Percentiles rank a stretch among this genome's conserved stretches.
Evolutionary conservation across 2,329 filamentous ascomycete species (phyloP).

Genomic region (Parastagonospora nodorum): DNA sequence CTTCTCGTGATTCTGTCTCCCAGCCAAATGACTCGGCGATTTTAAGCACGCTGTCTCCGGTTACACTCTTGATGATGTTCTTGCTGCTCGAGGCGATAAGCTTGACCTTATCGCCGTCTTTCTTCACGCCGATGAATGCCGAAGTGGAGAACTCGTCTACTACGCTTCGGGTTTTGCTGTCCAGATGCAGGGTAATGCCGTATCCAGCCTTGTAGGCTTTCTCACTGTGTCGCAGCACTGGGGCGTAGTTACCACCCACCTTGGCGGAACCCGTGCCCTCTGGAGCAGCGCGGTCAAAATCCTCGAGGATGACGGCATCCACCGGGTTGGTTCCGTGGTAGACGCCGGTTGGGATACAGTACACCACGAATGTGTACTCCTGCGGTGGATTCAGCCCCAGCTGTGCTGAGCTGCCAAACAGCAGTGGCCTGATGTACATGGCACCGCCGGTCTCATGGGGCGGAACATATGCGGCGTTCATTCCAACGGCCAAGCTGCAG

Average conservation of each 20-base stretch:
- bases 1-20: constrained; percentile 76
- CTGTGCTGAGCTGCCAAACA: constrained; percentile 88
- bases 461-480: constrained; percentile 90
- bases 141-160: constrained; percentile 96
- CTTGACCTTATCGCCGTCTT: constrained; percentile 65
- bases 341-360: constrained; percentile 87
- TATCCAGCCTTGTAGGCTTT: constrained; percentile 77
- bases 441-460: constrained; percentile 87
- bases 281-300: constrained; percentile 92
- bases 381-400: constrained; percentile 85
- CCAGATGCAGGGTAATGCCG: constrained; percentile 93
- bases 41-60: constrained; percentile 75
- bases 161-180: constrained; percentile 80
- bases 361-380: constrained; percentile 90
- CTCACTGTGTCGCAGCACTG: constrained; percentile 86
- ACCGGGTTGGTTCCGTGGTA: constrained; percentile 91
- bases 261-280: constrained; percentile 91
- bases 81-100: constrained; percentile 86
- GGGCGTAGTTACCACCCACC: constrained; percentile 94
- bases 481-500: constrained; percentile 78
- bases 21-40: constrained; percentile 81
- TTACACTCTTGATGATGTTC: constrained; percentile 87
- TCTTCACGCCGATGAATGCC: constrained; percentile 82
- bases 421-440: constrained; percentile 87
- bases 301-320: constrained; percentile 84